Base-by-base conservation (phyloP, 1,284 basidiomycete species). In the Boletus calvinii region DNA sequence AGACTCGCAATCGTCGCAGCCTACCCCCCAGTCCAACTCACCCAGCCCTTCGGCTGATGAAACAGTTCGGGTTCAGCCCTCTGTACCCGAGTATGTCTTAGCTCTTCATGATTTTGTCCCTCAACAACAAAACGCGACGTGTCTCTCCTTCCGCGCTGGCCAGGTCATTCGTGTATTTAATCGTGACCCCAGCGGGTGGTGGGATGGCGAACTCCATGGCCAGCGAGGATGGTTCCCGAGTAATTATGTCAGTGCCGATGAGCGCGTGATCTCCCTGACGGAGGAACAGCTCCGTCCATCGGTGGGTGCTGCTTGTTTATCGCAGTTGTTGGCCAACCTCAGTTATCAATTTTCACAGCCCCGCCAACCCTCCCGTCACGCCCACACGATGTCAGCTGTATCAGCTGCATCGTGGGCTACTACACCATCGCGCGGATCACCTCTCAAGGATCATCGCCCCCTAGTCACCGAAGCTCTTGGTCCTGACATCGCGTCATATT, bases 141-240 rank as follows among this genome's bases (percentile, higher is more conserved):
- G 94, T 72, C 81, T 99, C 39, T 79, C 87, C 29, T 98, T 99
- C 73, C 80, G 81, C 29, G 86, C 90, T 0, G 95, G 96, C 1
- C 90, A 98, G 67, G 80, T 96, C 48, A 94, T 99, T 56, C 86
- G 86, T 55, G 93, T 98, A 26, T 77, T 92, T 52, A 92, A 92
- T 64, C 81, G 86, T 58, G 94, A 98, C 71, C 59, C 79, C 0
- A 92, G 89, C 56, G 97, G 96, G 0, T 99, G 97, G 97, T 98
- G 96, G 96, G 95, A 99, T 66, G 96, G 97, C 10, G 94, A 98
- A 72, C 72, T 97, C 18, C 87, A 89, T 46, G 86, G 83, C 6
- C 74, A 85, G 50, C 76, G 94, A 61, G 97, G 97, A n/a, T 99
- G 96, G 96, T 98, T 98, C 71, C 96, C 96, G n/a, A 94, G 92